Percentiles rank a stretch among this genome's conserved stretches.
These are phyloP conservation scores for Populus tomentosa DNA, from an alignment of 441 rosid species.

Conservation along the genomic window DNA sequence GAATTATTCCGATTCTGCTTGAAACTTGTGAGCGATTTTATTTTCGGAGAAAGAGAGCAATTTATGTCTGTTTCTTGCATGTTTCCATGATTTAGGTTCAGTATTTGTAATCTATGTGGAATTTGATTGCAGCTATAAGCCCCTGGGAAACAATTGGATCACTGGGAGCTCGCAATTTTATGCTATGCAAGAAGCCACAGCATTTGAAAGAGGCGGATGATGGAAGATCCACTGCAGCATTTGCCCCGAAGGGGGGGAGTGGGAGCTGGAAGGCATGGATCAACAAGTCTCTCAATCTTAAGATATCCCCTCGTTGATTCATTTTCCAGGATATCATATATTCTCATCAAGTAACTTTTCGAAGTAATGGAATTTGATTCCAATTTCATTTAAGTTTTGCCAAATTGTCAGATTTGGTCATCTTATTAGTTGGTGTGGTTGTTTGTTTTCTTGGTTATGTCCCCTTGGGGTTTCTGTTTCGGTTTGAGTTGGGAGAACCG, in stretches of 20 bases:
- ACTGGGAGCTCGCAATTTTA: constrained; percentile 69
- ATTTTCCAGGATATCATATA: too few relatives aligned
- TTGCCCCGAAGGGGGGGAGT: constrained; percentile 42
- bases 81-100: not conserved
- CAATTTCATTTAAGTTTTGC: not conserved
- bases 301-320: constrained; percentile 59
- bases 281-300: constrained; percentile 73
- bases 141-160: constrained; percentile 83
- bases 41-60: not conserved
- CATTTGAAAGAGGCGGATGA: constrained; percentile 30
- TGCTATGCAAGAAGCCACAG: constrained; percentile 80
- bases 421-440: not conserved
- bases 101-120: not conserved
- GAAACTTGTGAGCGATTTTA: not conserved
- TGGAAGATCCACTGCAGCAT: constrained; percentile 27
- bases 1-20: not conserved
- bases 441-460: not conserved
- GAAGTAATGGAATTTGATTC: not conserved
- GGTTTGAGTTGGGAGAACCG: not conserved
- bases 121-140: constrained; percentile 49
- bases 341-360: not conserved
- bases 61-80: not conserved
- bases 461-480: not conserved
- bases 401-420: not conserved
- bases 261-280: constrained; percentile 90